Evolutionary conservation across 83 land plant genomes (phyloP).

Genomic region (Diphasiastrum complanatum): DNA sequence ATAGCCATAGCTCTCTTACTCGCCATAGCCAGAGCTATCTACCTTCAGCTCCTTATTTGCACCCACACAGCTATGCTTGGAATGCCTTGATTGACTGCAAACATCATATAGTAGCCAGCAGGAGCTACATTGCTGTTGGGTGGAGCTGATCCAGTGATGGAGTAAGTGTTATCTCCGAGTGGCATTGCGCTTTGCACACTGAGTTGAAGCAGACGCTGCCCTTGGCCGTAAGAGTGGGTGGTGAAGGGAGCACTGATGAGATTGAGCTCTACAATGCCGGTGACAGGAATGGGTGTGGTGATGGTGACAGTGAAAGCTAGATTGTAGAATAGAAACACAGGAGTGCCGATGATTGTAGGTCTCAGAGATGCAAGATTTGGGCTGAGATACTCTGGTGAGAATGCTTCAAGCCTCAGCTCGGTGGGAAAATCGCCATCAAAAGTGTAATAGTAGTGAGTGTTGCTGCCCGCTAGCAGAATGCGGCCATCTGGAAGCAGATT

Average conservation of each 20-base stretch:
- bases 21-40: too few species aligned
- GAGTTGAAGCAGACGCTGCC: constrained; percentile 43
- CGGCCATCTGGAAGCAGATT: constrained; percentile 11
- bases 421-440: constrained; percentile 8
- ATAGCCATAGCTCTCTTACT: too few species aligned
- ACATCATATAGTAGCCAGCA: constrained; percentile 66
- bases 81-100: constrained; percentile 59
- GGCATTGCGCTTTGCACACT: constrained; percentile 16
- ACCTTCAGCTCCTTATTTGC: too few species aligned
- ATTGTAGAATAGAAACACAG: constrained; percentile 42
- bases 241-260: constrained; percentile 46
- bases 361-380: constrained; percentile 34
- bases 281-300: constrained; percentile 23
- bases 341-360: constrained; percentile 35
- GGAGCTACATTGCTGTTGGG: constrained; percentile 51
- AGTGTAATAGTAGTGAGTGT: constrained; percentile 9
- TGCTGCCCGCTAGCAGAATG: constrained; percentile 7
- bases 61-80: constrained; percentile 64
- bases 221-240: constrained; percentile 49
- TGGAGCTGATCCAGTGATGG: constrained; percentile 43
- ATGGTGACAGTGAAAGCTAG: constrained; percentile 32
- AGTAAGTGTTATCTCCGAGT: constrained; percentile 24
- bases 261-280: constrained; percentile 36
- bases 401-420: constrained; percentile 44
- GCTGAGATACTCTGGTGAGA: constrained; percentile 53